Evolutionary conservation across 2,329 filamentous ascomycete genomes (phyloP), one percentile per base, ranked within the genome.

Genomic region (Chrysosphaeria jannelii): DNA sequence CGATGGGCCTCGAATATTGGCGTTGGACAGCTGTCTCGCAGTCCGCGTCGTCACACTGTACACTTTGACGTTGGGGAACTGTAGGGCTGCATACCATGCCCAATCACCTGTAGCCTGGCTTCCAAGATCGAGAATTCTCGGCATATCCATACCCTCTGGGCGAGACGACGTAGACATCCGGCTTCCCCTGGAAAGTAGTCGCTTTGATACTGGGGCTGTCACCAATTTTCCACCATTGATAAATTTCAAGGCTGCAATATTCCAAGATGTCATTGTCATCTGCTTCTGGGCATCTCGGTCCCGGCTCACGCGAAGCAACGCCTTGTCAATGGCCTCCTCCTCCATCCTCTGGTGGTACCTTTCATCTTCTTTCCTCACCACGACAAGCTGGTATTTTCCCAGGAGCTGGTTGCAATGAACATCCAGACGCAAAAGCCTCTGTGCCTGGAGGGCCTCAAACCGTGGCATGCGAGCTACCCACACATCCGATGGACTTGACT

Each of bases 81-180:
- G 69, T 23, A 72, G 54, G 1, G 85, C 78, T 27, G 76, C 71
- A 39, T 85, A 67, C 85, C 85, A 97, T 12, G 74, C 81, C 85
- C 85, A 97, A 43, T 89, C 78, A 39, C 76, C 81, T 9, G 71
- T 63, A 1, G 69, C 56, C 38, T 81, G 67, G 21, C 79, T 79
- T 23, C 74, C 78, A 16, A 91, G 63, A 39, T 93, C 81, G 13
- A 93, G 57, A 27, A 91, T 68, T 16, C 70, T 53, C 4, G 64
- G 48, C 13, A 64, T 55, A 27, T 58, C 48, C n/a, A n/a, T n/a
- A n/a, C n/a, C n/a, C n/a, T n/a, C n/a, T n/a, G n/a, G n/a, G 10
- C 29, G 47, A 24, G 44, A 38, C 10, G 44, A 40, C 12, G 52
- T 51, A 20, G 48, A 37, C 16, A 18, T 18, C 7, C 7, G 7